Evolutionary conservation across 306 rosid genomes (phyloP).

Genomic region (Crataegus laevigata): DNA sequence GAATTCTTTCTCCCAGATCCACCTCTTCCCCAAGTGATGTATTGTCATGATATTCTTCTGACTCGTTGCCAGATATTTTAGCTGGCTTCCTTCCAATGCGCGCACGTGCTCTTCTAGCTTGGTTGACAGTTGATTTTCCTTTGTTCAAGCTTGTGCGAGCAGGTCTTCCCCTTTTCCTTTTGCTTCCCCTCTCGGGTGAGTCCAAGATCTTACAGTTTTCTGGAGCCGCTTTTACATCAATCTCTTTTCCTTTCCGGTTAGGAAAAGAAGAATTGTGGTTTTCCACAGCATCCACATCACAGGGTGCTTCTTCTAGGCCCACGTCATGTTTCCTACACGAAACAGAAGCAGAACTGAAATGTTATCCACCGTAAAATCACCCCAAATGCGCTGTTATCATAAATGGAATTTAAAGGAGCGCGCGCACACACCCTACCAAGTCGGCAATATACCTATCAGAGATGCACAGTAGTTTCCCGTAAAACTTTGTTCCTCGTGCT

Average conservation of each 20-base stretch:
- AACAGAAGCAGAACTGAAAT: not conserved
- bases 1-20: slow-evolving; percentile 6
- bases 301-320: slow-evolving; percentile 26
- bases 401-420: not conserved
- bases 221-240: slow-evolving; percentile 22
- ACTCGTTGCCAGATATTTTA: slow-evolving; percentile 51
- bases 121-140: slow-evolving; percentile 30
- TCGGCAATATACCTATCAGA: not conserved
- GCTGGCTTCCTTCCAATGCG: slow-evolving; percentile 43
- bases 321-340: slow-evolving; percentile 38
- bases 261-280: slow-evolving; percentile 14
- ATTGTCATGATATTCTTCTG: slow-evolving; percentile 47
- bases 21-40: slow-evolving; percentile 22
- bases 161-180: slow-evolving; percentile 74
- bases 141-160: slow-evolving; percentile 31
- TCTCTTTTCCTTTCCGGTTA: slow-evolving; percentile 20
- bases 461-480: not conserved
- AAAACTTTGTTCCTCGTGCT: not conserved
- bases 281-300: slow-evolving; percentile 14
- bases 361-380: not conserved
- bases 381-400: not conserved
- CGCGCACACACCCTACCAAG: not conserved
- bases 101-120: slow-evolving; percentile 39
- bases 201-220: slow-evolving; percentile 17
- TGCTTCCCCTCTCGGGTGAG: slow-evolving; percentile 30